phyloP scores from a whole-genome alignment of 768 basidiomycete genomes.

The Pleurotus ostreatus region DNA sequence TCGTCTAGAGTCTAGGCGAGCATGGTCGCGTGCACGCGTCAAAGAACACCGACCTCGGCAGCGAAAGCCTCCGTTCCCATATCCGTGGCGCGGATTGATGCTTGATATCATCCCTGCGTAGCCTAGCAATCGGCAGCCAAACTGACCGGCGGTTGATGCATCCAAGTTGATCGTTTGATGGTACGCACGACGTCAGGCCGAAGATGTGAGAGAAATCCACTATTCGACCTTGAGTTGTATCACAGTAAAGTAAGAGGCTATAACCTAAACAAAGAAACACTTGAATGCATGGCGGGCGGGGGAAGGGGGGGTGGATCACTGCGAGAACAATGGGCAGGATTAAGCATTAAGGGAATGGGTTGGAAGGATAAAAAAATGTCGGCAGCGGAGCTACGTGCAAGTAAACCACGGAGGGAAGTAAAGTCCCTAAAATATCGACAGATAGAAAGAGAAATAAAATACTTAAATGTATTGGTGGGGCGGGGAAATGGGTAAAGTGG shows the following conservation, averaged over 20 bases:
- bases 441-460: neutral
- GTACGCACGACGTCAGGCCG: too few relatives aligned
- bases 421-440: neutral
- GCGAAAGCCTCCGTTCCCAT: too few relatives aligned
- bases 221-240: neutral
- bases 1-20: too few relatives aligned
- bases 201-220: too few relatives aligned
- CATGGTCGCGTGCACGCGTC: too few relatives aligned
- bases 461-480: neutral
- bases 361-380: neutral
- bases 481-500: neutral
- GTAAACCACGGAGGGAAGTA: neutral
- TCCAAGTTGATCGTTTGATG: too few relatives aligned
- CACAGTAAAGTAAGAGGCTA: neutral
- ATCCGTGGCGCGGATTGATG: too few relatives aligned
- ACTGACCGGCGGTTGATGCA: too few relatives aligned
- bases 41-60: too few relatives aligned
- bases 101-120: too few relatives aligned
- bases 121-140: too few relatives aligned
- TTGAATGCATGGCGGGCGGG: neutral
- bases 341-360: neutral
- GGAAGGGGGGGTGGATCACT: neutral
- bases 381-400: neutral
- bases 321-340: neutral
- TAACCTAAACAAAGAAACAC: neutral